These are phyloP conservation scores for Puccinia polysora DNA, from an alignment of 1,284 basidiomycete species.

Conservation along the genomic window DNA sequence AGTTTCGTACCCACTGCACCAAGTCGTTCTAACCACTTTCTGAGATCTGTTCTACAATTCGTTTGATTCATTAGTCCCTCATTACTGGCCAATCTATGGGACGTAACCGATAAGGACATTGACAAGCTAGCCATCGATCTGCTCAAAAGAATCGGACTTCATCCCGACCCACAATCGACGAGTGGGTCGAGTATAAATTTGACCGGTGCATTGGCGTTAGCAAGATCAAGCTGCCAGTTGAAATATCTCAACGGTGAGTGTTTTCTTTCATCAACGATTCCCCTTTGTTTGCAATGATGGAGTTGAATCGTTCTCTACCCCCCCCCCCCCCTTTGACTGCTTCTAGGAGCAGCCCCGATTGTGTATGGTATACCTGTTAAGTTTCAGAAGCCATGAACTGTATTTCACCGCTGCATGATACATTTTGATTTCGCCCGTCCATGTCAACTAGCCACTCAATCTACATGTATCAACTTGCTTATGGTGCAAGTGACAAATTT, in stretches of 20 bases:
- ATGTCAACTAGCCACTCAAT: too few relatives aligned
- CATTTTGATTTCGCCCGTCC: too few relatives aligned
- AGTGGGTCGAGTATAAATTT: not conserved
- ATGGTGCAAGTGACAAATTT: too few relatives aligned
- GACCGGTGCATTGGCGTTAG: conserved; percentile 23
- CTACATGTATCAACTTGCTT: too few relatives aligned
- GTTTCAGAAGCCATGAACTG: too few relatives aligned
- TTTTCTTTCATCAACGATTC: not conserved
- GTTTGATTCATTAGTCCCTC: conserved; percentile 64
- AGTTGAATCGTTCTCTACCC: not conserved
- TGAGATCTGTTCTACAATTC: not conserved
- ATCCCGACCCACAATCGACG: not conserved
- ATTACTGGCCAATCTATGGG: conserved; percentile 91
- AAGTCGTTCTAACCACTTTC: conserved; percentile 5
- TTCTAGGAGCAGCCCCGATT: conserved; percentile 40
- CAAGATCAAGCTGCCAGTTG: conserved; percentile 32
- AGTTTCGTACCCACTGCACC: not conserved
- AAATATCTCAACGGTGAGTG: conserved; percentile 40
- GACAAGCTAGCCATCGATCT: conserved; percentile 84
- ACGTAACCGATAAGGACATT: conserved; percentile 95
- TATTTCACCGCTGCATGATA: too few relatives aligned
- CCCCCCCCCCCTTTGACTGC: not conserved
- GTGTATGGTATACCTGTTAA: conserved; percentile 40
- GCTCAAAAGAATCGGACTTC: conserved; percentile 58
- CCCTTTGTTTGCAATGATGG: not conserved